Percentiles rank a stretch among this genome's conserved stretches.
These are phyloP conservation scores for Durio zibethinus DNA, from an alignment of 345 rosid genomes.

Conservation along the genomic window DNA sequence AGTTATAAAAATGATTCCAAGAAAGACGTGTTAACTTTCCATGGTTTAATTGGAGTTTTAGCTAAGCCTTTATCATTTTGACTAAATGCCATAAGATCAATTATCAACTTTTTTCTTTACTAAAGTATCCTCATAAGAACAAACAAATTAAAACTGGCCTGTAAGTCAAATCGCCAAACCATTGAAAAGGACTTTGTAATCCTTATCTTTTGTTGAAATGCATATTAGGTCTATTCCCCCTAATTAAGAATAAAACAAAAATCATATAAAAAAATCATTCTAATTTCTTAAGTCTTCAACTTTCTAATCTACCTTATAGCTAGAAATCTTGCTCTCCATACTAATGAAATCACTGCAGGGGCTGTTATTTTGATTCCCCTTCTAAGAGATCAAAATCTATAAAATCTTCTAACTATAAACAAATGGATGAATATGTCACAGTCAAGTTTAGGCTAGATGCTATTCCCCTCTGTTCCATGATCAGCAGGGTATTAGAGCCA, in stretches of 20 bases:
- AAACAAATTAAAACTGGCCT: background rate
- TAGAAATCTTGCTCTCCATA: too few relatives aligned
- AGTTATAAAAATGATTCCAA: background rate
- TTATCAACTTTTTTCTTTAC: background rate
- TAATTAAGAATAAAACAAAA: background rate
- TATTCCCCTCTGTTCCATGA: too few relatives aligned
- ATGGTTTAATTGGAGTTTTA: background rate
- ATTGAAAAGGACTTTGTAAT: background rate
- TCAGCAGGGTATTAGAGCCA: too few relatives aligned
- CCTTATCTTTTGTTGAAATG: constrained; percentile 4
- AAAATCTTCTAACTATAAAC: background rate
- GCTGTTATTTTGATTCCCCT: background rate
- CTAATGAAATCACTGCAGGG: background rate
- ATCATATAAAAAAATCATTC: background rate
- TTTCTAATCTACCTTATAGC: too few relatives aligned
- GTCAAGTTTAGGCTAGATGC: background rate
- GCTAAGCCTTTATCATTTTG: constrained; percentile 5
- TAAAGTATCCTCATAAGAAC: background rate
- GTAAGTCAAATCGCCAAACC: background rate
- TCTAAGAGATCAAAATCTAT: background rate
- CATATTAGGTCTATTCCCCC: background rate
- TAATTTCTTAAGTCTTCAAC: background rate
- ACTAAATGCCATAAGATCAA: background rate
- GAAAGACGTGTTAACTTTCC: background rate
- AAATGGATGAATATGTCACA: background rate